Evolutionary conservation across 805 yeast species (phyloP).

Genomic region (Pichia deserticola): DNA sequence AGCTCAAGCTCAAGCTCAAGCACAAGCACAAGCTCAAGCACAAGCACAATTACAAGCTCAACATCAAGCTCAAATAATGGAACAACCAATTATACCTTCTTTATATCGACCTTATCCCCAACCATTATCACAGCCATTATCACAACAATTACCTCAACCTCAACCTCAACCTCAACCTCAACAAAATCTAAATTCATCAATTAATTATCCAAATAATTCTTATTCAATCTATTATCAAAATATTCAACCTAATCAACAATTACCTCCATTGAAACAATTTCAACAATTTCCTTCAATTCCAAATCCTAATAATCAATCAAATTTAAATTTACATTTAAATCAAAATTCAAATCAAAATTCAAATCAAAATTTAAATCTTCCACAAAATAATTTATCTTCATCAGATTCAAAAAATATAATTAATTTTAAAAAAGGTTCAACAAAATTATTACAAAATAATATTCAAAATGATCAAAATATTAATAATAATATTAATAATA

Average conservation of each 20-base stretch:
- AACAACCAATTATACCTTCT: not conserved
- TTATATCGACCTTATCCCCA: constrained; percentile 4
- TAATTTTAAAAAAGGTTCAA: too few species aligned
- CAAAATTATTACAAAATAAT: too few species aligned
- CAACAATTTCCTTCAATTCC: not conserved
- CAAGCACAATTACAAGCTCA: not conserved
- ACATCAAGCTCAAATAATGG: not conserved
- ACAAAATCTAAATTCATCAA: too few species aligned
- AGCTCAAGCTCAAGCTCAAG: constrained; percentile 1
- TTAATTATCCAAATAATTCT: not conserved
- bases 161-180: too few species aligned
- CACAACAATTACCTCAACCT: not conserved
- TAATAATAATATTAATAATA: too few species aligned
- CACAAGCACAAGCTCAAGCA: constrained; percentile 1
- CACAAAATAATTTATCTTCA: too few species aligned
- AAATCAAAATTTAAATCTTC: not conserved
- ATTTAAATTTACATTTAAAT: not conserved
- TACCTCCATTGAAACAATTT: not conserved
- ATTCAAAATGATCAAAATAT: not conserved
- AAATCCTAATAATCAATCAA: not conserved
- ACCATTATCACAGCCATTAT: not conserved
- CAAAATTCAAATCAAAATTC: not conserved
- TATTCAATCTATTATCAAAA: not conserved
- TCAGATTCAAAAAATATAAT: too few species aligned
- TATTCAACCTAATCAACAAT: not conserved